Evolutionary conservation across 495 filamentous ascomycete species (phyloP).

Genomic region (Penicillium bialowiezense): DNA sequence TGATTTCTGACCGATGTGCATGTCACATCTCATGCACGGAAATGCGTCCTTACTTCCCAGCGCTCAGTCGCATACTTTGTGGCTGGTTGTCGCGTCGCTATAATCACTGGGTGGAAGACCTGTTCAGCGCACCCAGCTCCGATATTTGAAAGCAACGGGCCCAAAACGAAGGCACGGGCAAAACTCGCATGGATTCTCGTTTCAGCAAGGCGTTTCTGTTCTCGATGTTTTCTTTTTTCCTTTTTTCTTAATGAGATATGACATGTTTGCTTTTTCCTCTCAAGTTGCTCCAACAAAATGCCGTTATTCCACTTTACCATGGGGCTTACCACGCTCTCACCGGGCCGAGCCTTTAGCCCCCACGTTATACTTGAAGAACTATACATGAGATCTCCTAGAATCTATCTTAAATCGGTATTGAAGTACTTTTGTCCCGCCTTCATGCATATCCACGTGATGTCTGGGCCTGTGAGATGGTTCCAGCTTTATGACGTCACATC

Average conservation of each 20-base stretch:
- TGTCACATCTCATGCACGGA: background rate
- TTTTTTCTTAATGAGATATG: slow-evolving; percentile 3
- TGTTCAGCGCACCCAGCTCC: no score
- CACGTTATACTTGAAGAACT: background rate
- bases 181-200: background rate
- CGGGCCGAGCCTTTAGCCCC: background rate
- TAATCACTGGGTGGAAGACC: no score
- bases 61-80: background rate
- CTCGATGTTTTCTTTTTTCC: background rate
- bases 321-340: background rate
- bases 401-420: background rate
- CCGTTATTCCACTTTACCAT: no score
- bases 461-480: background rate
- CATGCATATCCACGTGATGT: background rate
- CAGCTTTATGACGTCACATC: slow-evolving; percentile 3
- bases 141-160: no score
- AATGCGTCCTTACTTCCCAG: background rate
- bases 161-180: no score
- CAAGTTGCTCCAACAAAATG: no score
- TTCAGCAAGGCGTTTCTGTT: background rate
- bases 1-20: slow-evolving; percentile 1
- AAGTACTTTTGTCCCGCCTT: slow-evolving; percentile 1
- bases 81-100: no score
- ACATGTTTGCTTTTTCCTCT: slow-evolving; percentile 1
- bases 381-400: background rate